Evolutionary conservation across 1,284 basidiomycete species (phyloP), one percentile per base, ranked within the genome.

Genomic region (Prillingera fragicola): DNA sequence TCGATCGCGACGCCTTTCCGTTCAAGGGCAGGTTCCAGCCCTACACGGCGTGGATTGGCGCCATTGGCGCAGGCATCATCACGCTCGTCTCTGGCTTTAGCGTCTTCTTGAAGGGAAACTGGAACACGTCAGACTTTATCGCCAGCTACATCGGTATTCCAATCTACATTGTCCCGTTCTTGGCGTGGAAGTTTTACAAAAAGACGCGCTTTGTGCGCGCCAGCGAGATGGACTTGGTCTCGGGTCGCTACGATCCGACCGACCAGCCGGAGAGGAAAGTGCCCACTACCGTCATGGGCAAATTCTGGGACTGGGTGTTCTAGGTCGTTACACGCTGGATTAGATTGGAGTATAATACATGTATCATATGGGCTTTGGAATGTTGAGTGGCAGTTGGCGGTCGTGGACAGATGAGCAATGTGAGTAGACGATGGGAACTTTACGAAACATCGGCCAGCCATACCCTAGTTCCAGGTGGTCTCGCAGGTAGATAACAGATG

Each of bases 201-300:
- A 74, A 73, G 56, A 80, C 79, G 4, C 73, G 73, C 37, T 56
- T 76, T 35, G 77, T 80, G 70, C 71, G 65, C 34, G 69, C 75
- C 15, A 56, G 70, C 17, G 75, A 81, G 56, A 82, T 82, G 74
- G 80, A 82, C 70, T 80, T 83, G 54, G 65, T 73, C 50, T 78
- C 81, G 10, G 81, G 81, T 41, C 77, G 80, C 45, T 76, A 79
- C n/a, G 75, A 77, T n/a, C n/a, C n/a, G n/a, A n/a, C n/a, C n/a
- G n/a, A n/a, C n/a, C n/a, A n/a, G n/a, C n/a, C n/a, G n/a, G n/a
- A n/a, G n/a, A n/a, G n/a, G n/a, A n/a, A n/a, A n/a, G n/a, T n/a
- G n/a, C n/a, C n/a, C n/a, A n/a, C n/a, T n/a, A n/a, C n/a, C n/a
- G n/a, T n/a, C n/a, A n/a, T n/a, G n/a, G n/a, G n/a, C n/a, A n/a